Conservation (phyloP, 805 yeast species). For the Yueomyces sp. region DNA sequence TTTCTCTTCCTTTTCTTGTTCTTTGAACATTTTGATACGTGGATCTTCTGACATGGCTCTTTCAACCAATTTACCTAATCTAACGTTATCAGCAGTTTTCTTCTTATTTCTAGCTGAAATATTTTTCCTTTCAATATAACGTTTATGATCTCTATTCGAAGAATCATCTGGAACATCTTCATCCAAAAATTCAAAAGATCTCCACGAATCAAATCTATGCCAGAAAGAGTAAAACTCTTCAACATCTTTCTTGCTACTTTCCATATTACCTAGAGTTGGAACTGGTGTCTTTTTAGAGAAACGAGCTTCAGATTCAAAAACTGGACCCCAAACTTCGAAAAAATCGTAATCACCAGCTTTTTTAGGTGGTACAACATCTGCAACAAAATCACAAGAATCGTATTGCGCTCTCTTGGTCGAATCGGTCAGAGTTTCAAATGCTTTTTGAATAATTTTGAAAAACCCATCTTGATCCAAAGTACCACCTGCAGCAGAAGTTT, state of each 20-base stretch:
- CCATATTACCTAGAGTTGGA: constrained; percentile 61
- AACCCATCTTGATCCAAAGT: constrained; percentile 88
- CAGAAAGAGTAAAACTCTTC: constrained; percentile 85
- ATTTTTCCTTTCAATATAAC: constrained; percentile 95
- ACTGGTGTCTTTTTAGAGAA: constrained; percentile 87
- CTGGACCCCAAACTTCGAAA: constrained; percentile 85
- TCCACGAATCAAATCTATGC: constrained; percentile 94
- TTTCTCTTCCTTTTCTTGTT: constrained; percentile 87
- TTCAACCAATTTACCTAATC: constrained; percentile 74
- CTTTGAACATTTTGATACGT: constrained; percentile 86
- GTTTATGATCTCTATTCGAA: constrained; percentile 97
- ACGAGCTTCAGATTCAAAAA: constrained; percentile 80
- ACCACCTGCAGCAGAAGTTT: constrained; percentile 79
- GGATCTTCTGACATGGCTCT: constrained; percentile 88
- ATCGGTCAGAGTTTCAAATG: constrained; percentile 81
- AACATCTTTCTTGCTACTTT: constrained; percentile 64
- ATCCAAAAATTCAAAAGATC: constrained; percentile 93
- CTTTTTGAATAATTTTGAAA: constrained; percentile 96
- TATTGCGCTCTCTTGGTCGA: constrained; percentile 79
- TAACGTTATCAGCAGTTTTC: constrained; percentile 93
- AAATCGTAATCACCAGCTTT: constrained; percentile 59
- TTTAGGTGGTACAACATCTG: constrained; percentile 73
- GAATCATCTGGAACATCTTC: constrained; percentile 99
- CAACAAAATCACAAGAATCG: constrained; percentile 87
- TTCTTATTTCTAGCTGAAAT: constrained; percentile 91